Conservation (phyloP, 73 alveolate species). For the Tetrahymena malaccensis region DNA sequence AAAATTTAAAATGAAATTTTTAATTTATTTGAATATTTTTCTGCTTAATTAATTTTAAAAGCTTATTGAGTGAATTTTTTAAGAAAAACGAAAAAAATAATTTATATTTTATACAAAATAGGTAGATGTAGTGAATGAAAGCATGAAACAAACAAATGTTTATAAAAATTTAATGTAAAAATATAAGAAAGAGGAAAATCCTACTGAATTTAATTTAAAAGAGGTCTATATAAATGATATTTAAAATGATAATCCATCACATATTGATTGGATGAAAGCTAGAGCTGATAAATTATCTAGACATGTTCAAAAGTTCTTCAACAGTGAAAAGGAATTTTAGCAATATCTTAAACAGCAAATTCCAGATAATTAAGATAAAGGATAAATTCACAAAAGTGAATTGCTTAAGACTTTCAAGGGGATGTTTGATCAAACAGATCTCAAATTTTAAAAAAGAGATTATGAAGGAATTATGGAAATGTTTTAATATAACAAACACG, state of each 20-base stretch:
- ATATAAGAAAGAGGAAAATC: background rate
- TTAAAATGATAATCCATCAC: background rate
- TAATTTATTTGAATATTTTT: too few species aligned
- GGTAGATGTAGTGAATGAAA: background rate
- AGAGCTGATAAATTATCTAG: background rate
- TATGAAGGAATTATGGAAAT: background rate
- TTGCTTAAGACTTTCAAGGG: background rate
- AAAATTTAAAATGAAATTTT: too few species aligned
- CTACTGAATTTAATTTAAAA: background rate
- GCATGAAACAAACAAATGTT: background rate
- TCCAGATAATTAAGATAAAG: background rate
- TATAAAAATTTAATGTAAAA: background rate
- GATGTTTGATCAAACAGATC: background rate
- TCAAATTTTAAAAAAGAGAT: background rate
- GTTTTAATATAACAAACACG: background rate
- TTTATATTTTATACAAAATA: background rate
- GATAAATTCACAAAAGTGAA: background rate
- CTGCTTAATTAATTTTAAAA: too few species aligned
- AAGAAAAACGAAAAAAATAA: background rate
- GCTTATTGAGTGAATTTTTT: too few species aligned
- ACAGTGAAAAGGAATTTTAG: background rate
- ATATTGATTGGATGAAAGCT: background rate
- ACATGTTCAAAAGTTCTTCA: background rate
- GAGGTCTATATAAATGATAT: background rate
- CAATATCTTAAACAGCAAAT: background rate